Evolutionary conservation across 2,329 filamentous ascomycete genomes (phyloP).

Genomic region (Ceratocystis ficicola): DNA sequence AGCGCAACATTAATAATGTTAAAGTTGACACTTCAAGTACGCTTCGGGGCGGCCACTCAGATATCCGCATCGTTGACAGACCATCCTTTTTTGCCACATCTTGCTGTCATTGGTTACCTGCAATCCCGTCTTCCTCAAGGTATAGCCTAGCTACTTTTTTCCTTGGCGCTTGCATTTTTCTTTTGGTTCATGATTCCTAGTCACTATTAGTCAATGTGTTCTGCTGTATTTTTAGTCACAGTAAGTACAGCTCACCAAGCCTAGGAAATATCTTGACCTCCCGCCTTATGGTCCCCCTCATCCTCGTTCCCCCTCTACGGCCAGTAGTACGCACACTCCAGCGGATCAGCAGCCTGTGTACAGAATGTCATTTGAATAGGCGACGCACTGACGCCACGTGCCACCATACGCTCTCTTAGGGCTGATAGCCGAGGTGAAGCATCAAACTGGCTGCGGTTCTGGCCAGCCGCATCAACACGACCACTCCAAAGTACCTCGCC

Average conservation of each 20-base stretch:
- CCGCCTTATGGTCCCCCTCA: background rate
- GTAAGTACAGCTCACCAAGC: background rate
- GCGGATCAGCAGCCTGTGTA: slow-evolving; percentile 42
- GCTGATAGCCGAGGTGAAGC: slow-evolving; percentile 59
- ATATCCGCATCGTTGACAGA: too few species aligned
- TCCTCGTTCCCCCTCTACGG: background rate
- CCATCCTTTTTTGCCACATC: background rate
- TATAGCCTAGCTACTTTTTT: background rate
- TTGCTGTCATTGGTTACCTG: background rate
- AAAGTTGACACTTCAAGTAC: slow-evolving; percentile 9
- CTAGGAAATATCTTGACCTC: background rate
- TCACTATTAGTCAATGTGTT: background rate
- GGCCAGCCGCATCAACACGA: slow-evolving; percentile 48
- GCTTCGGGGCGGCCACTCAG: background rate
- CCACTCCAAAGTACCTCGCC: slow-evolving; percentile 76
- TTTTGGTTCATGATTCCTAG: too few species aligned
- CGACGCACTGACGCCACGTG: slow-evolving; percentile 49
- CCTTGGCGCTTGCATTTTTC: background rate
- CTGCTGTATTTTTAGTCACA: background rate
- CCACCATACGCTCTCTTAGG: slow-evolving; percentile 64
- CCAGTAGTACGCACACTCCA: slow-evolving; percentile 22
- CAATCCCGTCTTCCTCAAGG: too few species aligned
- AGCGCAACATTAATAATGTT: slow-evolving; percentile 12
- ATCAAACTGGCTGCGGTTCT: slow-evolving; percentile 59
- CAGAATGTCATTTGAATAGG: slow-evolving; percentile 65